Percentiles rank a stretch among this genome's conserved stretches.
These are phyloP conservation scores for Cryptosporidium tyzzeri DNA, from an alignment of 169 alveolate genomes.

Conservation along the genomic window DNA sequence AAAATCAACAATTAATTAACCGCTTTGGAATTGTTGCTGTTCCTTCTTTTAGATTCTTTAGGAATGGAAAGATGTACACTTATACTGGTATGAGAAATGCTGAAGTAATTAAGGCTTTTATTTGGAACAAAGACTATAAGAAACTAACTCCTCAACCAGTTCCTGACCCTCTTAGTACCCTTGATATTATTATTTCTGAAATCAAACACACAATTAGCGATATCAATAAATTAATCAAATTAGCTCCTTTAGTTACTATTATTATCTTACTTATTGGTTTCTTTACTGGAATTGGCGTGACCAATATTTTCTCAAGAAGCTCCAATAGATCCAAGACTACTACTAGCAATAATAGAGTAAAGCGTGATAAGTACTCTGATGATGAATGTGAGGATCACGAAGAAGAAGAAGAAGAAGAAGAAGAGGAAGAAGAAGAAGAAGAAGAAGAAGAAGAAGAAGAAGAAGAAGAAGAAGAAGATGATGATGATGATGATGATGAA, in stretches of 20 bases:
- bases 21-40: constrained; percentile 62
- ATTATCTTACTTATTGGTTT: constrained; percentile 40
- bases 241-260: constrained; percentile 58
- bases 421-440: background rate
- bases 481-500: constrained; percentile 23
- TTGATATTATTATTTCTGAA: constrained; percentile 37
- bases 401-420: background rate
- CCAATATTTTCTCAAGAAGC: background rate
- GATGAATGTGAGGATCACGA: background rate
- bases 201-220: constrained; percentile 52
- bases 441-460: constrained; percentile 34
- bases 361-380: background rate
- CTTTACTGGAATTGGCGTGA: constrained; percentile 53
- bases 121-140: constrained; percentile 58
- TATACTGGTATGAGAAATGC: constrained; percentile 71
- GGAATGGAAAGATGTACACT: constrained; percentile 56
- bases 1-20: constrained; percentile 24
- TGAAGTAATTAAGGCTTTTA: constrained; percentile 48
- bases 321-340: background rate
- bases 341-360: background rate
- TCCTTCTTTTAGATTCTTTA: constrained; percentile 66
- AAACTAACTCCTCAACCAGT: constrained; percentile 50
- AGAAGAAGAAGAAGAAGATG: constrained; percentile 36
- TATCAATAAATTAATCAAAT: constrained; percentile 27
- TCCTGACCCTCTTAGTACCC: constrained; percentile 37